Evolutionary conservation across 495 filamentous ascomycete genomes (phyloP).

Genomic region (Acidiella bohemica): DNA sequence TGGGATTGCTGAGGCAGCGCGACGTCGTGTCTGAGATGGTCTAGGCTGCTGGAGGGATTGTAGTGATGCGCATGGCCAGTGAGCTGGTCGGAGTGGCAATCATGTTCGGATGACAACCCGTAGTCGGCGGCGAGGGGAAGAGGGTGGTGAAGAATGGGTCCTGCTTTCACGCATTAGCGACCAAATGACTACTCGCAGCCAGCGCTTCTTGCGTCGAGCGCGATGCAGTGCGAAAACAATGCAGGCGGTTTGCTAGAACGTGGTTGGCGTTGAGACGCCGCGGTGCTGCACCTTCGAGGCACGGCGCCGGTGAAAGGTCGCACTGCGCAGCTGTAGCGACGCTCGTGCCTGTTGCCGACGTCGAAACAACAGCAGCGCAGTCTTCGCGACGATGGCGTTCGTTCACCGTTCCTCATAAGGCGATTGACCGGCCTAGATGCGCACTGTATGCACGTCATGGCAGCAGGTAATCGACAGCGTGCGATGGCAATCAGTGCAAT

Average conservation of each 20-base stretch:
- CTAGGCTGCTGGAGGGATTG: conserved; percentile 17
- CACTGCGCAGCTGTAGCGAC: no score
- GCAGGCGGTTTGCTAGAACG: neutral
- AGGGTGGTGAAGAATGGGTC: conserved; percentile 22
- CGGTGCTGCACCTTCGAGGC: no score
- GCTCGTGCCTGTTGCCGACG: no score
- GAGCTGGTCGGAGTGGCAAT: conserved; percentile 24
- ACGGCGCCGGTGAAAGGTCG: no score
- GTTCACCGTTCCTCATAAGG: no score
- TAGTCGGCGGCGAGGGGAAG: conserved; percentile 24
- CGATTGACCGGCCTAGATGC: no score
- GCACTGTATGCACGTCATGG: no score
- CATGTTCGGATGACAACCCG: conserved; percentile 24
- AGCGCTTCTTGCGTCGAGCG: neutral
- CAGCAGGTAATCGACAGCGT: no score
- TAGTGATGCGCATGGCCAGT: conserved; percentile 25
- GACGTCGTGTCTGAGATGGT: conserved; percentile 25
- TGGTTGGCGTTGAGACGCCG: neutral
- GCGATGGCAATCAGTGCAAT: no score
- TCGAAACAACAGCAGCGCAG: no score
- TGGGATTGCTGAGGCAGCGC: conserved; percentile 16
- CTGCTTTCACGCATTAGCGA: conserved; percentile 9
- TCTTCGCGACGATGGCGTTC: no score
- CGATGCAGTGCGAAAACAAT: conserved; percentile 5
- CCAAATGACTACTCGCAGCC: neutral